phyloP scores from a whole-genome alignment of 805 yeast genomes.

The Wickerhamomyces bisporus region DNA sequence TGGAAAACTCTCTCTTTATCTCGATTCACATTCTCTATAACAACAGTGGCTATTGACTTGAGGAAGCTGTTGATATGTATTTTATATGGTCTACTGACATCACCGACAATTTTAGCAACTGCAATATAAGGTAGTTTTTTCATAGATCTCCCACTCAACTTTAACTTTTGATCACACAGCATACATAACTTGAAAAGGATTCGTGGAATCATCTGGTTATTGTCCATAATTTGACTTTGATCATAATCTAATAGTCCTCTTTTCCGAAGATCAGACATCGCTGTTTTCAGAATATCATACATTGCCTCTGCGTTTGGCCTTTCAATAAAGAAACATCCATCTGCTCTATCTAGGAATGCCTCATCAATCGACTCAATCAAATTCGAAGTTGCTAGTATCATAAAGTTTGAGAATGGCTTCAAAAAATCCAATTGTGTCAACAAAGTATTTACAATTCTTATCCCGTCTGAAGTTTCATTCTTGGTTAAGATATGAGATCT shows the following conservation, averaged over 20 bases:
- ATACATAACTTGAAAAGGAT: slow-evolving; percentile 2
- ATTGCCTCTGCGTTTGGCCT: slow-evolving; percentile 30
- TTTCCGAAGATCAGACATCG: slow-evolving; percentile 23
- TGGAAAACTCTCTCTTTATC: too few relatives aligned
- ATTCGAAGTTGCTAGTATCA: slow-evolving; percentile 39
- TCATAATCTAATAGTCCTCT: slow-evolving; percentile 6
- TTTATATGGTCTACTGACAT: background rate
- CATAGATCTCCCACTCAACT: slow-evolving; percentile 10
- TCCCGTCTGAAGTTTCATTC: slow-evolving; percentile 38
- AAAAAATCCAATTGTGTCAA: slow-evolving; percentile 37
- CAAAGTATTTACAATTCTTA: slow-evolving; percentile 39
- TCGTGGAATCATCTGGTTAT: background rate
- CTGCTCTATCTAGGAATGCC: slow-evolving; percentile 42
- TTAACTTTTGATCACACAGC: slow-evolving; percentile 2
- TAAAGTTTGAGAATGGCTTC: slow-evolving; percentile 29
- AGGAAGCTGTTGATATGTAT: background rate
- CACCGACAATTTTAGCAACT: background rate
- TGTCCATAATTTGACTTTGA: background rate
- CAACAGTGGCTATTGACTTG: background rate
- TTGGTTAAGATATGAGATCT: slow-evolving; percentile 30
- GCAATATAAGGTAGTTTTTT: slow-evolving; percentile 5
- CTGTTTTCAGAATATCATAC: slow-evolving; percentile 25
- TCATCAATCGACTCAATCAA: slow-evolving; percentile 33
- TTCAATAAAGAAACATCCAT: slow-evolving; percentile 30
- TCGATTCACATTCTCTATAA: slow-evolving; percentile 1